Percentiles rank a stretch among this genome's conserved stretches.
Evolutionary conservation across 202 grass and related monocot genomes (phyloP).

Genomic region (Brachypodium distachyon): DNA sequence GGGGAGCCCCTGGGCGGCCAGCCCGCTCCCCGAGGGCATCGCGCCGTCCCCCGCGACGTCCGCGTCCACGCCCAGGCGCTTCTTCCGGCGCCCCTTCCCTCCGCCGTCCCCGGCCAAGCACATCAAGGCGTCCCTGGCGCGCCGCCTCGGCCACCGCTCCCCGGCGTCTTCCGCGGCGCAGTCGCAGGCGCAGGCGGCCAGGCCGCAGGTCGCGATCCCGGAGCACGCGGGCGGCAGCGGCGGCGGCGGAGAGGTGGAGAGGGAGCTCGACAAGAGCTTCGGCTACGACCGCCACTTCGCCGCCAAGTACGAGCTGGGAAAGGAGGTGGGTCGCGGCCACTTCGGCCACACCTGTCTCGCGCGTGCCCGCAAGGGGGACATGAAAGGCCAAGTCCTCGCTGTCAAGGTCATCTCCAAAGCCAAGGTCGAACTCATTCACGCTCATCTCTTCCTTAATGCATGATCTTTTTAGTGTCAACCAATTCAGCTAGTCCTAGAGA

Average conservation of each 20-base stretch:
- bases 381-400: constrained; percentile 75
- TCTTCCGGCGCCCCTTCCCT: constrained; percentile 90
- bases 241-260: constrained; percentile 17
- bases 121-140: constrained; percentile 88
- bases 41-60: constrained; percentile 59
- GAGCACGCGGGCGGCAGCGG: constrained; percentile 12
- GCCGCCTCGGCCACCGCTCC: constrained; percentile 40
- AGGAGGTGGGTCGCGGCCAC: constrained; percentile 92
- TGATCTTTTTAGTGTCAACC: background rate
- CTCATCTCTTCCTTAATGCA: background rate
- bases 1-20: constrained; percentile 62
- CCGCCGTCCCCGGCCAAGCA: constrained; percentile 94
- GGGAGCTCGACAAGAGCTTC: constrained; percentile 86
- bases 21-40: constrained; percentile 70
- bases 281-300: constrained; percentile 81
- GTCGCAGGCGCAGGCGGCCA: constrained; percentile 6
- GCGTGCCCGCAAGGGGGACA: constrained; percentile 76
- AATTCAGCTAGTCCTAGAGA: background rate
- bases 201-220: constrained; percentile 38
- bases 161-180: background rate
- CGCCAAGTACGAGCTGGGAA: constrained; percentile 86
- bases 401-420: constrained; percentile 97
- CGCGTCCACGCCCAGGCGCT: constrained; percentile 59
- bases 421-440: constrained; percentile 41
- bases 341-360: constrained; percentile 92